Percentiles rank a stretch among this genome's conserved stretches.
Conservation (phyloP, 2,329 filamentous ascomycete species). For the Hypocrella siamensis region DNA sequence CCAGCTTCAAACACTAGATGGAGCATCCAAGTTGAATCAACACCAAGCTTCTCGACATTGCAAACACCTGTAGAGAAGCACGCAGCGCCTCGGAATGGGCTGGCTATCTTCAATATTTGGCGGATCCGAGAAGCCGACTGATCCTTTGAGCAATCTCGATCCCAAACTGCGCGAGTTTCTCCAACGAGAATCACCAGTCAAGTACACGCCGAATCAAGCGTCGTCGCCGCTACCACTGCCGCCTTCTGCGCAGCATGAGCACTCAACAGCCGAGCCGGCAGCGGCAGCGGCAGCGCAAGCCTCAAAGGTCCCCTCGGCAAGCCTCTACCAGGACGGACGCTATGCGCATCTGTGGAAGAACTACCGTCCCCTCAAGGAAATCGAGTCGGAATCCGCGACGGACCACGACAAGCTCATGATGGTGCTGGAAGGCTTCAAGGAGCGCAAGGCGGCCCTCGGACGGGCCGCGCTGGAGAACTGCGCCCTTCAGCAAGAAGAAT, state of each 20-base stretch:
- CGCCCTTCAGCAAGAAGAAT: slow-evolving; percentile 67
- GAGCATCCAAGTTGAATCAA: too few relatives aligned
- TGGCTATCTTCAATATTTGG: slow-evolving; percentile 40
- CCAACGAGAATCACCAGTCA: slow-evolving; percentile 63
- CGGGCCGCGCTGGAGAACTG: slow-evolving; percentile 86
- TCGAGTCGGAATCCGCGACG: slow-evolving; percentile 54
- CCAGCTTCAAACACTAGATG: too few relatives aligned
- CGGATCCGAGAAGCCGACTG: slow-evolving; percentile 28
- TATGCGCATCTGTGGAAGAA: slow-evolving; percentile 84
- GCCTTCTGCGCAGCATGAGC: slow-evolving; percentile 4
- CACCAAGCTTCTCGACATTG: too few relatives aligned
- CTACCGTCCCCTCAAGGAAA: slow-evolving; percentile 57
- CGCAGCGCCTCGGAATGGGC: slow-evolving; percentile 27
- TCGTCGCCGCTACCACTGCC: slow-evolving; percentile 4
- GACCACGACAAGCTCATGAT: slow-evolving; percentile 69
- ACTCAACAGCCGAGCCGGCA: slow-evolving; percentile 7
- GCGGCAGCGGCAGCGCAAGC: slow-evolving; percentile 6
- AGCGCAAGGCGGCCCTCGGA: slow-evolving; percentile 63
- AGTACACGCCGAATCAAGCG: slow-evolving; percentile 32
- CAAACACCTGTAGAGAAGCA: not conserved
- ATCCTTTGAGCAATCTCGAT: slow-evolving; percentile 61
- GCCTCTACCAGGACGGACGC: slow-evolving; percentile 43
- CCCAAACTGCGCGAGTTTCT: slow-evolving; percentile 74
- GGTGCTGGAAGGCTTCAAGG: slow-evolving; percentile 72
- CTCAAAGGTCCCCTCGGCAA: slow-evolving; percentile 28